Evolutionary conservation across 129 eudicot genomes (phyloP).

Genomic region (Calendula officinalis): DNA sequence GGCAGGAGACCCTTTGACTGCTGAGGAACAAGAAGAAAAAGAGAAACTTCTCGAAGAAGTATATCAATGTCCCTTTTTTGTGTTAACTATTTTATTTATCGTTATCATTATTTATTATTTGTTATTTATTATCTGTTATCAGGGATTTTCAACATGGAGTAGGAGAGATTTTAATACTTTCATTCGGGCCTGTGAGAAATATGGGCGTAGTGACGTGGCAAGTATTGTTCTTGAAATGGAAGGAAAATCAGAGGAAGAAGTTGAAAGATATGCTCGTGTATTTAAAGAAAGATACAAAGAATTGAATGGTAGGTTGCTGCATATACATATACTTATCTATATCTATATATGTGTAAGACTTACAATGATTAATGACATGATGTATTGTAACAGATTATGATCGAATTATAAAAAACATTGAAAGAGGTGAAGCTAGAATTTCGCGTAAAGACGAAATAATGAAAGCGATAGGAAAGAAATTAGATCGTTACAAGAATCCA

Average conservation of each 20-base stretch:
- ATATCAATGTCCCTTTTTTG: conserved; percentile 6
- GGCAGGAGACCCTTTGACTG: conserved; percentile 88
- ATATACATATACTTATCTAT: not conserved
- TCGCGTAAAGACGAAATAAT: conserved; percentile 93
- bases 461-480: conserved; percentile 96
- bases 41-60: conserved; percentile 86
- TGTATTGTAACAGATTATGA: conserved; percentile 68
- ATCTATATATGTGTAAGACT: not conserved
- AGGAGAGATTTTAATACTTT: conserved; percentile 88
- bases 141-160: conserved; percentile 97
- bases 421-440: conserved; percentile 99
- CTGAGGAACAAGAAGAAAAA: conserved; percentile 97
- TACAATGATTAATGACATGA: not conserved
- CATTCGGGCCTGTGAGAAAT: conserved; percentile 97
- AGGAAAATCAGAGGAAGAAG: conserved; percentile 87
- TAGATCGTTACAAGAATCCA: conserved; percentile 98
- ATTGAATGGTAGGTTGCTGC: conserved; percentile 56
- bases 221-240: conserved; percentile 94
- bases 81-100: not conserved
- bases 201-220: conserved; percentile 73
- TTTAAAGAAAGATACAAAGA: conserved; percentile 95
- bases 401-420: conserved; percentile 84
- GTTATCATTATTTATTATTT: too few relatives aligned
- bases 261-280: conserved; percentile 92
- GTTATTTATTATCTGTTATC: too few relatives aligned